A percentile compares a stretch with the other conserved stretches of the same genome.
Conservation (phyloP, 2,329 filamentous ascomycete species). For the Tympanopsis confertula region DNA sequence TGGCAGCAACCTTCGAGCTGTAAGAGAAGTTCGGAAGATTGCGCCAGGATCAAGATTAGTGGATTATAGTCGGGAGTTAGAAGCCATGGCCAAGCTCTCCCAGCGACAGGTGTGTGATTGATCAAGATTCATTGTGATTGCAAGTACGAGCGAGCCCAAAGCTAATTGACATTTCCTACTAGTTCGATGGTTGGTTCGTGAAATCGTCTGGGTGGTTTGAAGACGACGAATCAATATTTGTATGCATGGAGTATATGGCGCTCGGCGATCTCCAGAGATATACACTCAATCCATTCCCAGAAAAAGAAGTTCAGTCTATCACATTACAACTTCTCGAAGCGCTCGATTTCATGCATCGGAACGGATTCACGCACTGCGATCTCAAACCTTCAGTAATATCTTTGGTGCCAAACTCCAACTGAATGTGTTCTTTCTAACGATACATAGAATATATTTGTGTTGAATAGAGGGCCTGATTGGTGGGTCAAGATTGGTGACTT, state of each 20-base stretch:
- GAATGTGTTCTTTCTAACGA: not conserved
- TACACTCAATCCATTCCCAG: constrained; percentile 9
- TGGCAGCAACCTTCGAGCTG: too few relatives aligned
- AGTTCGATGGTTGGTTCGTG: constrained; percentile 12
- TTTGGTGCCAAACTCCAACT: not conserved
- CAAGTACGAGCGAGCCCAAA: too few relatives aligned
- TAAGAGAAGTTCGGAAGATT: too few relatives aligned
- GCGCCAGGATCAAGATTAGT: too few relatives aligned
- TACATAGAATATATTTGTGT: constrained; percentile 19
- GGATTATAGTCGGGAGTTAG: too few relatives aligned
- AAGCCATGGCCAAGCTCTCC: too few relatives aligned
- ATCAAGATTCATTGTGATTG: too few relatives aligned
- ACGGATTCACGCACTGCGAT: constrained; percentile 21
- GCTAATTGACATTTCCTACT: too few relatives aligned
- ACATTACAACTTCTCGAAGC: constrained; percentile 18
- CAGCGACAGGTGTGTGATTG: too few relatives aligned
- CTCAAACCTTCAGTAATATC: constrained; percentile 19
- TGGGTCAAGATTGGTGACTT: constrained; percentile 27
- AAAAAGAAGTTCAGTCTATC: constrained; percentile 14
- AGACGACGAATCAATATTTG: constrained; percentile 11
- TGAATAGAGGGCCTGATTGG: constrained; percentile 13
- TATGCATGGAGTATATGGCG: constrained; percentile 24
- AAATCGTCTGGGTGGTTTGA: constrained; percentile 23
- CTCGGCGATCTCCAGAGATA: constrained; percentile 19
- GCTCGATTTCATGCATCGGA: constrained; percentile 18